Conservation (phyloP, 2,329 filamentous ascomycete species). For the Fusarium buharicum region DNA sequence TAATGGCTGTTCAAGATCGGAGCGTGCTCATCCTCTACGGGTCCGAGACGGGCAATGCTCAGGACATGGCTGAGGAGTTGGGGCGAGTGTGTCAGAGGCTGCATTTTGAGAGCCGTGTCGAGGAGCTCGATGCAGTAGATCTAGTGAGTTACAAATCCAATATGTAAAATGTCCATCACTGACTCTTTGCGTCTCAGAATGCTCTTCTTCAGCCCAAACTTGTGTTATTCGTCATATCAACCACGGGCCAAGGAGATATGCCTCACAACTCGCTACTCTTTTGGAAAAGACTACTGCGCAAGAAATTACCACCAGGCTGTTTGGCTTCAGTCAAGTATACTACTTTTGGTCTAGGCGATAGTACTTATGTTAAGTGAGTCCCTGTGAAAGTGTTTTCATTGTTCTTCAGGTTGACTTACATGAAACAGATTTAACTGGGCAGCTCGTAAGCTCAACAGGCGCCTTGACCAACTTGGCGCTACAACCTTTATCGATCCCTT, state of each 20-base stretch:
- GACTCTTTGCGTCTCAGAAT: constrained; percentile 54
- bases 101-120: constrained; percentile 79
- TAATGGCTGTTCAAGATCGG: constrained; percentile 49
- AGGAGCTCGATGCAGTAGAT: constrained; percentile 79
- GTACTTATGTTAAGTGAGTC: constrained; percentile 86
- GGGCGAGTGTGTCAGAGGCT: constrained; percentile 78
- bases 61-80: constrained; percentile 89
- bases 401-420: not conserved
- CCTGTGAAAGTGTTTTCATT: not conserved
- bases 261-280: constrained; percentile 83
- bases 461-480: constrained; percentile 85
- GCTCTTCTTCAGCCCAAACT: constrained; percentile 63
- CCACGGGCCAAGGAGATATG: constrained; percentile 93
- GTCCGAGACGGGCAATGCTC: constrained; percentile 93
- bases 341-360: constrained; percentile 92
- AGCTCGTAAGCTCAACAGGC: constrained; percentile 85
- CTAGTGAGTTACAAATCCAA: constrained; percentile 66
- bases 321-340: constrained; percentile 77
- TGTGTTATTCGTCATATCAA: constrained; percentile 85
- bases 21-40: constrained; percentile 82
- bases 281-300: constrained; percentile 86
- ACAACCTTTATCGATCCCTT: constrained; percentile 78
- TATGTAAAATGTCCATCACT: constrained; percentile 5
- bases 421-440: constrained; percentile 85
- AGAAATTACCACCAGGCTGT: constrained; percentile 77